Conservation (phyloP, 495 filamentous ascomycete species). For the Aspergillus hancockii region DNA sequence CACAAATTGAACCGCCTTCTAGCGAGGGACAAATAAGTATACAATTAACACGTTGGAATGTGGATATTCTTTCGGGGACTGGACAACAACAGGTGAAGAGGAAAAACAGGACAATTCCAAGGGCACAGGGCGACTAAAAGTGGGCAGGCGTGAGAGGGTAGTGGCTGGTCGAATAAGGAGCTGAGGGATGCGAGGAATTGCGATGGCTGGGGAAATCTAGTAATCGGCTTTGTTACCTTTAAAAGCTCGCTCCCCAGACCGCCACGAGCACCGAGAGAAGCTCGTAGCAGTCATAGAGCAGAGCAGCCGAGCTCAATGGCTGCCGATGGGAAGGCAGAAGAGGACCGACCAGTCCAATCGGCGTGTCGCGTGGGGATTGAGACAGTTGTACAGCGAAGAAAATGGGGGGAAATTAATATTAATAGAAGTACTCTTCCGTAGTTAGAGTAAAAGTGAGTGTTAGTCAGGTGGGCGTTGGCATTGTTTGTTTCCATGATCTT, state of each 20-base stretch:
- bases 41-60: constrained; percentile 26
- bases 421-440: too few relatives aligned
- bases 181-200: constrained; percentile 17
- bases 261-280: constrained; percentile 22
- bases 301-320: constrained; percentile 22
- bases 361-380: not conserved
- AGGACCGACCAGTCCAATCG: constrained; percentile 3
- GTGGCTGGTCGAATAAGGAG: constrained; percentile 32
- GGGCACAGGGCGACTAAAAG: constrained; percentile 12
- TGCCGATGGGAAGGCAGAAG: constrained; percentile 3
- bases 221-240: constrained; percentile 7
- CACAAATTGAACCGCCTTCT: constrained; percentile 11
- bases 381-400: constrained; percentile 7
- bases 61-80: constrained; percentile 24
- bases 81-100: constrained; percentile 10
- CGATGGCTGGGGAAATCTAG: constrained; percentile 28
- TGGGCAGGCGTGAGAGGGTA: constrained; percentile 9
- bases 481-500: too few relatives aligned
- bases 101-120: constrained; percentile 18
- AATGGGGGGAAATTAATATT: not conserved
- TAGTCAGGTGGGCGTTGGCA: too few relatives aligned
- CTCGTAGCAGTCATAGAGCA: constrained; percentile 25
- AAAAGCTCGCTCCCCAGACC: constrained; percentile 21
- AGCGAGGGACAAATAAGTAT: constrained; percentile 11
- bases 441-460: too few relatives aligned